Evolutionary conservation across 129 eudicot genomes (phyloP).

Genomic region (Ambrosia trifida): DNA sequence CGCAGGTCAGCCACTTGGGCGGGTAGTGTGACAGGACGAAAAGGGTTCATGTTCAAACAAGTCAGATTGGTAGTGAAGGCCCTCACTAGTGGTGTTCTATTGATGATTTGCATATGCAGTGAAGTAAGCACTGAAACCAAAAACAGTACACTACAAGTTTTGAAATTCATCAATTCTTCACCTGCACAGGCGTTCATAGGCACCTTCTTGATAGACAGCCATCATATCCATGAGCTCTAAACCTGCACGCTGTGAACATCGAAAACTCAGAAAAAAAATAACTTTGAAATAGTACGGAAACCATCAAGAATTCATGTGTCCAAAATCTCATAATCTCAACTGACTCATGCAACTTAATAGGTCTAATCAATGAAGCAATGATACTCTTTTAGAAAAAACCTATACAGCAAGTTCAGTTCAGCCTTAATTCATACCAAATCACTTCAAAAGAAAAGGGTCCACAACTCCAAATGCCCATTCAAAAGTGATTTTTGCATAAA

Average conservation of each 20-base stretch:
- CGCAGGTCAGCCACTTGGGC: neutral
- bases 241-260: slow-evolving; percentile 82
- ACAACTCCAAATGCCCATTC: neutral
- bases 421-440: neutral
- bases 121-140: neutral
- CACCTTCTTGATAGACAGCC: slow-evolving; percentile 99
- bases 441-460: neutral
- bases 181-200: slow-evolving; percentile 98
- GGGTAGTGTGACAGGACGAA: neutral
- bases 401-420: neutral
- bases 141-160: slow-evolving; percentile 6
- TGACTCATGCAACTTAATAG: slow-evolving; percentile 8
- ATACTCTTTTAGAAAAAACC: neutral
- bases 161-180: slow-evolving; percentile 26
- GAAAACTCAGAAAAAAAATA: slow-evolving; percentile 20
- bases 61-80: neutral
- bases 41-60: neutral
- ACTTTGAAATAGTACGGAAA: neutral
- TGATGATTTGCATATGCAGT: neutral
- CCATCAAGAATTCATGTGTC: slow-evolving; percentile 1
- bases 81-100: neutral
- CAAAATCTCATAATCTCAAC: slow-evolving; percentile 12
- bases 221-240: slow-evolving; percentile 99
- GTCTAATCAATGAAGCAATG: slow-evolving; percentile 6
- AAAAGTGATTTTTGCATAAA: neutral